phyloP scores from a whole-genome alignment of 257 asterid species.

The Jasminum sambac region DNA sequence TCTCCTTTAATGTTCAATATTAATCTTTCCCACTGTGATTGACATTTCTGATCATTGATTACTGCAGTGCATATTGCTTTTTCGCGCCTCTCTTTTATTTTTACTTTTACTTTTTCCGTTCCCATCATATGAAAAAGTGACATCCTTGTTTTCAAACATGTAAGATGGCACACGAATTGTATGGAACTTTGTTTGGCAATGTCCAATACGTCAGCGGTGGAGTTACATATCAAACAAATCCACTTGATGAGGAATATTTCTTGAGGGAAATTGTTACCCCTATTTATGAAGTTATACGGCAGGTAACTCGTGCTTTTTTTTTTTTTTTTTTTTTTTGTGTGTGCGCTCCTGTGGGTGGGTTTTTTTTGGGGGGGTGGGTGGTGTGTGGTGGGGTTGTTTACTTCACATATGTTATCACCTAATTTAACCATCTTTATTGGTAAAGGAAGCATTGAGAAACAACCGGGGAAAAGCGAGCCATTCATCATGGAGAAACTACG shows the following conservation, averaged over 20 bases:
- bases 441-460: constrained; percentile 92
- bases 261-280: constrained; percentile 85
- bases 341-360: no score
- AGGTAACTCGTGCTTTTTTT: constrained; percentile 46
- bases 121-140: constrained; percentile 22
- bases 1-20: constrained; percentile 16
- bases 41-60: neutral
- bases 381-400: no score
- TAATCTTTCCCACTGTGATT: neutral
- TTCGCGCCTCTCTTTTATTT: neutral
- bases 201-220: constrained; percentile 68
- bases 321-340: constrained; percentile 6
- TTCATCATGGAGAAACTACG: constrained; percentile 96
- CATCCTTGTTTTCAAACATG: constrained; percentile 19
- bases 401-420: constrained; percentile 20
- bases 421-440: constrained; percentile 40
- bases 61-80: constrained; percentile 6
- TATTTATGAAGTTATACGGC: constrained; percentile 72
- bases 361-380: no score
- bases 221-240: constrained; percentile 49
- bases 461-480: constrained; percentile 88
- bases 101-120: constrained; percentile 5
- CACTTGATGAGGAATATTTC: constrained; percentile 74
- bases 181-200: constrained; percentile 59
- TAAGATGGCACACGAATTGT: constrained; percentile 88